phyloP scores from a whole-genome alignment of 805 yeast species.

The Zygoascus biomembranicola region DNA sequence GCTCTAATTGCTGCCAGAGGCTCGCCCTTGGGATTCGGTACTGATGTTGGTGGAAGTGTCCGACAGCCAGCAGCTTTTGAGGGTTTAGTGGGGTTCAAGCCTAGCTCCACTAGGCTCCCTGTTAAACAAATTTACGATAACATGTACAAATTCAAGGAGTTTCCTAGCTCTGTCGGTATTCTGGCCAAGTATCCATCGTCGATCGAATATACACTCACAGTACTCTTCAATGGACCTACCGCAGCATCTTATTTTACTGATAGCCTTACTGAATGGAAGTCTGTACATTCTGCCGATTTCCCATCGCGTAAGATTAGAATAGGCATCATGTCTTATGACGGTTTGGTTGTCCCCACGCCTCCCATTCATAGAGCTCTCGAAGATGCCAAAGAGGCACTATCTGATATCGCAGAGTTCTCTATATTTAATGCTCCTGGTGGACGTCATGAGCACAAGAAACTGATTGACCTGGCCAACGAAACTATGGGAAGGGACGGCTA shows the following conservation, averaged over 20 bases:
- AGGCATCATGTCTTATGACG: conserved; percentile 30
- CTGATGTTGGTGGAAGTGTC: conserved; percentile 48
- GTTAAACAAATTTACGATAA: conserved; percentile 4
- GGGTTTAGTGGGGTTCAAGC: conserved; percentile 41
- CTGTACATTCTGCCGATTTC: neutral
- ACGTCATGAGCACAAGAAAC: conserved; percentile 2
- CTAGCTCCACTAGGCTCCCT: conserved; percentile 31
- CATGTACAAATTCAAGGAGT: conserved; percentile 33
- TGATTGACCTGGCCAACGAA: neutral
- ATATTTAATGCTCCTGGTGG: conserved; percentile 2
- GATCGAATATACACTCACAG: conserved; percentile 31
- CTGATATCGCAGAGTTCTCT: conserved; percentile 15
- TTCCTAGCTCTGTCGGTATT: conserved; percentile 44
- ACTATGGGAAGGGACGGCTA: conserved; percentile 8
- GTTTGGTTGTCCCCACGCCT: conserved; percentile 41
- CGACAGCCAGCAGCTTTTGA: conserved; percentile 41
- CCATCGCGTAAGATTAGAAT: conserved; percentile 2
- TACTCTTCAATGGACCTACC: conserved; percentile 21
- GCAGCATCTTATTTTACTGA: conserved; percentile 40
- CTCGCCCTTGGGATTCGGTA: conserved; percentile 43
- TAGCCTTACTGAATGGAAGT: conserved; percentile 45
- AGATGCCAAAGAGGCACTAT: conserved; percentile 21
- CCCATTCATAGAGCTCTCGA: conserved; percentile 41
- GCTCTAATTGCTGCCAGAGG: conserved; percentile 38
- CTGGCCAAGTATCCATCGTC: conserved; percentile 32